Base-by-base conservation (phyloP, 371 early-diverging fungal genomes). In the Mucor lusitanicus region DNA sequence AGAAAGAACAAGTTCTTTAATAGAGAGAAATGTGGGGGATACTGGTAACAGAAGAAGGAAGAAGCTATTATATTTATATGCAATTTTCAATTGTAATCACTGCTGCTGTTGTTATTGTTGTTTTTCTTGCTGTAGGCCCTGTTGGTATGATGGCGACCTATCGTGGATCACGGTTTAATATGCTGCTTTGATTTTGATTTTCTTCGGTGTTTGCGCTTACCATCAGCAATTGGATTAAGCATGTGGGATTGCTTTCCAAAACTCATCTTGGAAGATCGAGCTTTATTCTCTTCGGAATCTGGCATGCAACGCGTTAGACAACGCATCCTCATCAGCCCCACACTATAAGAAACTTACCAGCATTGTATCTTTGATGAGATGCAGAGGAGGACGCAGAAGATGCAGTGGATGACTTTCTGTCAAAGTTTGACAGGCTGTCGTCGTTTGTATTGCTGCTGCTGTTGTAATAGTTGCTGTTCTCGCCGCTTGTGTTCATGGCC, bases 161-260 rank as follows among this genome's bases (percentile, higher is more conserved):
- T 55, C 55, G 55, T 30, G 32, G 28, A 55, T 58, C 58, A 58
- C 25, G 19, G 28, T 64, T 64, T 64, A 56, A 56, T 64, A 56
- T 28, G 64, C 30, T 40, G 39, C 42, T 39, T 64, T 56, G 64
- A 28, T 30, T 39, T 64, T 40, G 64, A 42, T 44, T 64, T 64
- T 42, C 55, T 64, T 64, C 57, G 64, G 57, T 64, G 42, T 64
- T 64, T 64, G 64, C 57, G 33, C 33, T 65, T 61, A 69, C 69
- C 60, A 56, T 65, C 53, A 37, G 13, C 37, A 8, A 67, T 28
- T 19, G 77, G 77, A 57, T 76, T 76, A 30, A 73, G 59, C 59
- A 76, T 68, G 44, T 76, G 67, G 1, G 77, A 76, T 71, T 73
- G 59, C 62, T 71, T 76, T 2, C 77, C 77, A 42, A 76, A 66